Percentiles rank a stretch among this genome's conserved stretches.
phyloP scores from a whole-genome alignment of 192 early-diverging fungal species.

The Coemansia sp. region DNA sequence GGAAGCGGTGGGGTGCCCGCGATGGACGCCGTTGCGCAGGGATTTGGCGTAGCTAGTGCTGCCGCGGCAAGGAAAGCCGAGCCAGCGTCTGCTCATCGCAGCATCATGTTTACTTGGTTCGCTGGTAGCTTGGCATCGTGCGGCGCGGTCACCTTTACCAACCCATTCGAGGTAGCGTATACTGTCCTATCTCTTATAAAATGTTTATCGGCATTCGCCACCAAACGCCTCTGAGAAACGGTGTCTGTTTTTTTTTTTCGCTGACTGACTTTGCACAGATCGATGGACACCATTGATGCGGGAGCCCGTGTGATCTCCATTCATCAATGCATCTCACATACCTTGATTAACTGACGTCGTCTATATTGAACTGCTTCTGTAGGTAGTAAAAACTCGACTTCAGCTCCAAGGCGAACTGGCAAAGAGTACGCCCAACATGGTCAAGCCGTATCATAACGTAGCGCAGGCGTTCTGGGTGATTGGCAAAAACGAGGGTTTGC shows the following conservation, averaged over 20 bases:
- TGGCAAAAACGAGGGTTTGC: conserved; percentile 79
- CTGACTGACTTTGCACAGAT: background rate
- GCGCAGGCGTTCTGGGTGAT: conserved; percentile 79
- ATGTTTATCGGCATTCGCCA: background rate
- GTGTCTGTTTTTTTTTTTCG: background rate
- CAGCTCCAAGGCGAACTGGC: conserved; percentile 93
- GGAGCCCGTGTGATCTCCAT: conserved; percentile 5
- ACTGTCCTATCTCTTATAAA: background rate
- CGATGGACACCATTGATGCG: conserved; percentile 1
- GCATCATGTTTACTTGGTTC: conserved; percentile 61
- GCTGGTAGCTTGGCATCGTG: conserved; percentile 86
- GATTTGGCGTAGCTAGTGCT: background rate
- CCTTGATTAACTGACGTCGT: background rate
- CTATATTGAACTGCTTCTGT: conserved; percentile 11
- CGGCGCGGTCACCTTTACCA: conserved; percentile 94
- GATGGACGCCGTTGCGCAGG: background rate
- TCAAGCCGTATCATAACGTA: conserved; percentile 74
- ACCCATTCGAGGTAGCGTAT: conserved; percentile 83
- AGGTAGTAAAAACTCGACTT: conserved; percentile 93
- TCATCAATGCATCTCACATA: conserved; percentile 3
- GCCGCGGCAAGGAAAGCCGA: conserved; percentile 10
- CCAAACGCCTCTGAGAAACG: background rate
- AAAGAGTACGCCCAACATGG: conserved; percentile 43
- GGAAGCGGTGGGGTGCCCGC: background rate
- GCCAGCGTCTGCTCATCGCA: conserved; percentile 12